Conservation (phyloP, 1,284 basidiomycete species). For the Bjerkandera adusta region DNA sequence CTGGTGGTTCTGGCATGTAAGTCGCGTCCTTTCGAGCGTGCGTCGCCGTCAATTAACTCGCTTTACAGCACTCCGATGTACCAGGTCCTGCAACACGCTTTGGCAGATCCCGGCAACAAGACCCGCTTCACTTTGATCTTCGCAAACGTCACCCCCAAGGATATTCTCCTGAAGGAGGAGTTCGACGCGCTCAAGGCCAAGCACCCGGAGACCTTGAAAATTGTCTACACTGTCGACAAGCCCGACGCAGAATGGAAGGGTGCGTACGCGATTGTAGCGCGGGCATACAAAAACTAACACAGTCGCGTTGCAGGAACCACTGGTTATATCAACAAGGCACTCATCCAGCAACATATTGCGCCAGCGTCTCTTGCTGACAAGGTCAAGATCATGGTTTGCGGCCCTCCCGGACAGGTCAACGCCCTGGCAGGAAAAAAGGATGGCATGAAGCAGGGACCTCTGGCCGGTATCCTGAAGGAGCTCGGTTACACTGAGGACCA, state of each 20-base stretch:
- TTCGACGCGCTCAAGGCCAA: conserved; percentile 75
- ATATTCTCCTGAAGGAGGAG: conserved; percentile 86
- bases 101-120: conserved; percentile 76
- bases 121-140: conserved; percentile 95
- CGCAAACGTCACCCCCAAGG: conserved; percentile 87
- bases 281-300: neutral
- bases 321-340: conserved; percentile 72
- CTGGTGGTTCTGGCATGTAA: conserved; percentile 86
- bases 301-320: conserved; percentile 29
- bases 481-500: conserved; percentile 85
- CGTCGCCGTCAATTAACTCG: neutral
- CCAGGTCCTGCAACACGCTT: conserved; percentile 74
- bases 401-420: conserved; percentile 84
- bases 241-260: conserved; percentile 72
- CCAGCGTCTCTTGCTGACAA: conserved; percentile 72
- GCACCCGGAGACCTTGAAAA: conserved; percentile 71
- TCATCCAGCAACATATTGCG: conserved; percentile 74
- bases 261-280: conserved; percentile 29
- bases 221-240: conserved; percentile 89
- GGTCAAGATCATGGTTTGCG: conserved; percentile 89
- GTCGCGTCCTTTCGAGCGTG: conserved; percentile 23
- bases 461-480: conserved; percentile 84
- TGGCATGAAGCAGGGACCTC: conserved; percentile 79
- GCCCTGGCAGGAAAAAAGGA: conserved; percentile 79
- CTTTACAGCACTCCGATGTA: conserved; percentile 65